These are phyloP conservation scores for Sporisorium sorghi DNA, from an alignment of 1,284 basidiomycete genomes.

Conservation along the genomic window DNA sequence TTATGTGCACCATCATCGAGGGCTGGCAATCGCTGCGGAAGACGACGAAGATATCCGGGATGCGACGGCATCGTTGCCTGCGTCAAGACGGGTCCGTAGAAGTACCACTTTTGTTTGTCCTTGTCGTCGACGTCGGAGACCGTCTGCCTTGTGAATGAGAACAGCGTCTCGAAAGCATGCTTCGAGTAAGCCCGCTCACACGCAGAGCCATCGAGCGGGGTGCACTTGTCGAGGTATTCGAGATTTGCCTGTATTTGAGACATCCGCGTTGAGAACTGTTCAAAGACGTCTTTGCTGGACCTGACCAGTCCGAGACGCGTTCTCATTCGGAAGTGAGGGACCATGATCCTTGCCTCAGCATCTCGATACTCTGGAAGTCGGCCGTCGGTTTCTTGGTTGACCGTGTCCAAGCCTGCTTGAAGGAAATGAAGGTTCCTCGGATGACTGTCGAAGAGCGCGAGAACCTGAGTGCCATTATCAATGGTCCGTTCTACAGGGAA, in stretches of 20 bases:
- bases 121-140: not conserved
- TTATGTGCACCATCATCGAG: not conserved
- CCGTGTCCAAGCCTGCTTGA: not conserved
- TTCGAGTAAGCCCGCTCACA: slow-evolving; percentile 12
- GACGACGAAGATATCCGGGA: slow-evolving; percentile 8
- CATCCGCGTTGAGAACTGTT: too few species aligned
- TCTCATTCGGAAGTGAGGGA: slow-evolving; percentile 21
- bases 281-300: slow-evolving; percentile 15
- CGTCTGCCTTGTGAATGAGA: slow-evolving; percentile 1
- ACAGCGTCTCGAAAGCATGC: slow-evolving; percentile 23
- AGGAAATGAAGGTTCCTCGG: slow-evolving; percentile 16
- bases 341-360: slow-evolving; percentile 2
- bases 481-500: not conserved
- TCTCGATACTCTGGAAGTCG: slow-evolving; percentile 13
- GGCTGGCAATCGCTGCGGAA: slow-evolving; percentile 9
- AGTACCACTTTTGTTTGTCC: not conserved
- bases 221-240: not conserved
- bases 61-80: not conserved
- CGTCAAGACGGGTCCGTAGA: slow-evolving; percentile 13
- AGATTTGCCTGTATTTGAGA: not conserved
- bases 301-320: slow-evolving; percentile 18
- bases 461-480: not conserved
- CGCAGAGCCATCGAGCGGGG: not conserved
- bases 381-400: not conserved
- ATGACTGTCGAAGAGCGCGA: slow-evolving; percentile 10